These are phyloP conservation scores for Thraustotheca clavata DNA, from an alignment of 352 stramenopile species.

Conservation along the genomic window DNA sequence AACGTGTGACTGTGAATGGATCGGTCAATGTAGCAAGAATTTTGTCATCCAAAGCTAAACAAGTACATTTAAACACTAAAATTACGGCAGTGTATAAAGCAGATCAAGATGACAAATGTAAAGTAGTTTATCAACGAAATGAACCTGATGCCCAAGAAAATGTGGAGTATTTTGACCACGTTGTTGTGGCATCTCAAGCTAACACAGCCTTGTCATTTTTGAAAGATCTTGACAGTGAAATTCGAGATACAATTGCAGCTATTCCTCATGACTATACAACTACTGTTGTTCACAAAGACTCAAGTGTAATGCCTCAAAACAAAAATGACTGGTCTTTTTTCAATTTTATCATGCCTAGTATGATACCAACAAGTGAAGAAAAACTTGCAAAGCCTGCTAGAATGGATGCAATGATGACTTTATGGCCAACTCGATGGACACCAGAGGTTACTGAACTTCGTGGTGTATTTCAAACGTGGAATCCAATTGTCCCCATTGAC, in stretches of 20 bases:
- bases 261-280: constrained; percentile 23
- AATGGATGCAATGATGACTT: constrained; percentile 25
- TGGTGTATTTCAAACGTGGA: constrained; percentile 27
- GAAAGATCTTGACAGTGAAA: not conserved
- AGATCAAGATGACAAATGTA: not conserved
- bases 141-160: not conserved
- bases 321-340: constrained; percentile 24
- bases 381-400: not conserved
- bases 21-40: constrained; percentile 17
- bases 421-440: constrained; percentile 24
- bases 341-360: constrained; percentile 18
- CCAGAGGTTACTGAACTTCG: not conserved
- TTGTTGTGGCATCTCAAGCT: constrained; percentile 26
- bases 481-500: constrained; percentile 22
- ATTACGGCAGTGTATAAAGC: constrained; percentile 19
- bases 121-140: not conserved
- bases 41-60: not conserved
- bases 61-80: not conserved
- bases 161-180: constrained; percentile 23
- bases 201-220: constrained; percentile 20
- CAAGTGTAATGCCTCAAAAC: constrained; percentile 20
- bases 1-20: constrained; percentile 22
- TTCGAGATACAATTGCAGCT: not conserved
- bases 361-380: not conserved
- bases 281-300: constrained; percentile 24